Evolutionary conservation across 23 red algal genomes (phyloP).

Genomic region (Agarophyton chilense): DNA sequence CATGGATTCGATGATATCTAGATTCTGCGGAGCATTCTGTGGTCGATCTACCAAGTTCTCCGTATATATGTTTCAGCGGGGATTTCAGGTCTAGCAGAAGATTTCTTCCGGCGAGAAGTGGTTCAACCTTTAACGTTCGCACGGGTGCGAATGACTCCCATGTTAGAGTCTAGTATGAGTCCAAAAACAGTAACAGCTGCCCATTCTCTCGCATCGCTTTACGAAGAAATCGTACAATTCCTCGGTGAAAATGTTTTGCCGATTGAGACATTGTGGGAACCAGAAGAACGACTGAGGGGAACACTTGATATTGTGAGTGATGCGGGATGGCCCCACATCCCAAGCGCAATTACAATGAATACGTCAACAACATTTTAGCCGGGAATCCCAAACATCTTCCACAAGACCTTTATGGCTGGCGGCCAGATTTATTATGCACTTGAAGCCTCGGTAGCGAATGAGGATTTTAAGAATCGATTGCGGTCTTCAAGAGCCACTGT

Average conservation of each 20-base stretch:
- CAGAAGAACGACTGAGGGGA: constrained; percentile 42
- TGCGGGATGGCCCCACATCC: constrained; percentile 81
- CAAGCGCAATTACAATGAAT: constrained; percentile 48
- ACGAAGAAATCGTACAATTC: constrained; percentile 69
- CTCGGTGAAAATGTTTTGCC: constrained; percentile 70
- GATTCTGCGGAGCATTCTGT: constrained; percentile 9
- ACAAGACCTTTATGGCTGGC: constrained; percentile 59
- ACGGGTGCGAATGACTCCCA: constrained; percentile 46
- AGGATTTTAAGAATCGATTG: constrained; percentile 19
- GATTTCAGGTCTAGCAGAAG: constrained; percentile 57
- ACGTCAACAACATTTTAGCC: constrained; percentile 74
- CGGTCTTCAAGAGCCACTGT: constrained; percentile 8
- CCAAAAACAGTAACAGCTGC: constrained; percentile 49
- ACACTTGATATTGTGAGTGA: constrained; percentile 76
- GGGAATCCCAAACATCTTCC: constrained; percentile 79
- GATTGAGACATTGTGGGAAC: constrained; percentile 52
- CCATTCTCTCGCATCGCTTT: constrained; percentile 44
- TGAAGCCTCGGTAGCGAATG: constrained; percentile 44
- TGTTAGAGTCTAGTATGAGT: constrained; percentile 40
- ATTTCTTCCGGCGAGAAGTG: constrained; percentile 67
- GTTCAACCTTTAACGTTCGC: constrained; percentile 53
- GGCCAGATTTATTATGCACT: constrained; percentile 60
- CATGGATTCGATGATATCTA: constrained; percentile 55
- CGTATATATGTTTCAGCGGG: constrained; percentile 58
- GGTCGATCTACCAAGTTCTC: constrained; percentile 45